A percentile compares a stretch with the other conserved stretches of the same genome.
Conservation (phyloP, 805 yeast genomes). For the Schizosaccharomyces pombe region DNA sequence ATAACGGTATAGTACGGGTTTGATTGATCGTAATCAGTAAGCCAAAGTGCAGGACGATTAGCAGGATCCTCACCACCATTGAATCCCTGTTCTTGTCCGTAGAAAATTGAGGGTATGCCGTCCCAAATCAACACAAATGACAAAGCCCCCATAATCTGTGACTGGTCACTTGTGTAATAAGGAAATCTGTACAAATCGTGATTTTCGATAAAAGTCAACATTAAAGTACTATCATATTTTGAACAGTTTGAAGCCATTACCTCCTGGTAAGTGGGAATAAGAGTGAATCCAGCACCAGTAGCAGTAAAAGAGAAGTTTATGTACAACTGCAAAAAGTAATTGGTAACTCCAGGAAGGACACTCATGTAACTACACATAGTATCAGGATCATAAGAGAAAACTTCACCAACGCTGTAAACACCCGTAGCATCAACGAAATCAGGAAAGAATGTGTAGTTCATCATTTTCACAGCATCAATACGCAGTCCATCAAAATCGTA, state of each 20-base stretch:
- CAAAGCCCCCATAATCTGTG: background rate
- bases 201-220: conserved; percentile 5
- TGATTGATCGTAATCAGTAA: conserved; percentile 3
- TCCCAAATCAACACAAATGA: conserved; percentile 3
- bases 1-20: conserved; percentile 1
- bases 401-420: conserved; percentile 5
- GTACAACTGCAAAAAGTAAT: conserved; percentile 3
- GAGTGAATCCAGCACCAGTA: background rate
- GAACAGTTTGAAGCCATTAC: background rate
- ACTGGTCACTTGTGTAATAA: conserved; percentile 2
- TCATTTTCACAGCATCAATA: conserved; percentile 5
- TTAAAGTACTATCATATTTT: background rate
- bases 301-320: conserved; percentile 1
- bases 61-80: conserved; percentile 5
- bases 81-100: conserved; percentile 7
- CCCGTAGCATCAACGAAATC: conserved; percentile 1
- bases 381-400: background rate
- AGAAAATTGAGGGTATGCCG: conserved; percentile 7
- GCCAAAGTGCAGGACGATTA: conserved; percentile 7
- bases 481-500: conserved; percentile 6
- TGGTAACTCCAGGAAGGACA: conserved; percentile 3
- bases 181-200: conserved; percentile 7
- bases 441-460: background rate
- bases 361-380: conserved; percentile 5
- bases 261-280: background rate